These are phyloP conservation scores for Botrytis hyacinthi DNA, from an alignment of 2,329 filamentous ascomycete species.

Conservation along the genomic window DNA sequence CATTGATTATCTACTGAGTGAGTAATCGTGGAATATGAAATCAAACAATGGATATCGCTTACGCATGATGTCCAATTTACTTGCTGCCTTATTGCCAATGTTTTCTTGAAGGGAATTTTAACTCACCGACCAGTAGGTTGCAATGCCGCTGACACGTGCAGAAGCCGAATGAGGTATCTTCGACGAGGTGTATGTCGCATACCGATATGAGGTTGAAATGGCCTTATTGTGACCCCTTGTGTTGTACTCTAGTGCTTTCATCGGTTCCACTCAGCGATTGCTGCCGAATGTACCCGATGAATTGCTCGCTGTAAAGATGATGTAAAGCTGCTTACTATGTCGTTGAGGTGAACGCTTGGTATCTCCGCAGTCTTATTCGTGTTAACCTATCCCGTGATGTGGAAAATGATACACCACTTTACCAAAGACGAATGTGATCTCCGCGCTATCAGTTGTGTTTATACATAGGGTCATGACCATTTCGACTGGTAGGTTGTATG, in stretches of 20 bases:
- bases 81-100: not conserved
- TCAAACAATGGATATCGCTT: not conserved
- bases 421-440: not conserved
- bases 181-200: not conserved
- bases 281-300: not conserved
- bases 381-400: not conserved
- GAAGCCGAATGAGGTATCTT: not conserved
- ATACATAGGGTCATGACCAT: not conserved
- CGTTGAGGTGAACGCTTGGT: not conserved
- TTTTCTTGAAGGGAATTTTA: not conserved
- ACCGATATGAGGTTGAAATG: not conserved
- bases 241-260: not conserved
- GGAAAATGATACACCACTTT: not conserved
- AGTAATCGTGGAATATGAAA: not conserved
- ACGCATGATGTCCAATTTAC: not conserved
- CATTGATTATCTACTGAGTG: not conserved
- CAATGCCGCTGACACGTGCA: not conserved
- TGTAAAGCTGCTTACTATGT: not conserved
- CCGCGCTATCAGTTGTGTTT: not conserved
- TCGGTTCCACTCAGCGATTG: not conserved
- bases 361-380: not conserved
- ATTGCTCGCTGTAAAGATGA: not conserved
- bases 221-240: not conserved
- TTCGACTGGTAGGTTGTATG: not conserved
- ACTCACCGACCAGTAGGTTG: not conserved